Base-by-base conservation (phyloP, 768 basidiomycete genomes). In the Leccinum subtestaceum region DNA sequence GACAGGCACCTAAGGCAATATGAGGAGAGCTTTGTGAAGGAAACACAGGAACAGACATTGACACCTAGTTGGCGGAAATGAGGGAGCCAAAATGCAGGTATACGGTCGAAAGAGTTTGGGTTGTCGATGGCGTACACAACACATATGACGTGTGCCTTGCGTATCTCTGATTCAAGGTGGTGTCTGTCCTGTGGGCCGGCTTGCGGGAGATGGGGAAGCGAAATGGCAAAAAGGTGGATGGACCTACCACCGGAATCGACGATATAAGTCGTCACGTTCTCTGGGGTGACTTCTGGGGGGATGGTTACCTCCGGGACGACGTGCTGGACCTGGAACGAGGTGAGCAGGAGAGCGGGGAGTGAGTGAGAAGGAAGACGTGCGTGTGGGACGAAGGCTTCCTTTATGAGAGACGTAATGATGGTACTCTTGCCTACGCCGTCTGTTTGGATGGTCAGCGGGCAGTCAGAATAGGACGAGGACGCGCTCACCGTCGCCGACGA, bases 381-480 rank as follows among this genome's bases (percentile, higher is more conserved):
- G 76, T 95, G 91, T 43, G 90, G 78, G 53, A 98, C 91, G 72
- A 89, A 97, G 32, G 91, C 88, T 74, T 96, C 93, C 73, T 98
- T 98, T 76, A 99, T 98, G 71, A 98, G 82, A 36, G 94, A 94
- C 19, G 94, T 97, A 71, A 98, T 87, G 70, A 98, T 95, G 49
- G 94, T 95, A 73, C 93, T 95, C 80, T 99, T 99, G 63, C 96
- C 96, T 67, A 98, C 96, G 64, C 92, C 93, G 80, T 96, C 95
- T 98, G 72, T 36, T 10, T n/a, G 40, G 54, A 55, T 56, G 43
- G 52, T 58, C 47, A 63, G 53, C 12, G 53, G 3, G 23, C 8
- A 53, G 11, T 45, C 17, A 5, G 10, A n/a, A 25, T 9, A 48
- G 43, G 53, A 56, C 49, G 57, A 53, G 23, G 31, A 66, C 59